Evolutionary conservation across 495 filamentous ascomycete genomes (phyloP).

Genomic region (Staphylotrichum longicolle): DNA sequence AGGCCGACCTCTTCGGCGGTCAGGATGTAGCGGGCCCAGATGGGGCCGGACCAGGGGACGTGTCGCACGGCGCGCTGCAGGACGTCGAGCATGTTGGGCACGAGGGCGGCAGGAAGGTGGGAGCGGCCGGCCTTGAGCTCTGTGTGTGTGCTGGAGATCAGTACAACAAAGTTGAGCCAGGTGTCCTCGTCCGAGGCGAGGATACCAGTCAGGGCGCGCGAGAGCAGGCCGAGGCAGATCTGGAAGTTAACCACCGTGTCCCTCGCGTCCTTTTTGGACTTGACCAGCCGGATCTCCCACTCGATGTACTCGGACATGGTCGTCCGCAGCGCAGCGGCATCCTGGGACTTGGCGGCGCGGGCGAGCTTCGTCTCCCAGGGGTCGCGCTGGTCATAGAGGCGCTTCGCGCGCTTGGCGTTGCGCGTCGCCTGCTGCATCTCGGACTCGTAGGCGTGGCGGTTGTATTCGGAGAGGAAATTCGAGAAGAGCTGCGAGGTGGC

Average conservation of each 20-base stretch:
- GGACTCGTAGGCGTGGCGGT: slow-evolving; percentile 69
- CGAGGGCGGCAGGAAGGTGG: slow-evolving; percentile 32
- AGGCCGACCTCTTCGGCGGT: slow-evolving; percentile 72
- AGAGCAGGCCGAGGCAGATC: slow-evolving; percentile 70
- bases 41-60: slow-evolving; percentile 84
- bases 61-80: slow-evolving; percentile 75
- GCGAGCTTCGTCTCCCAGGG: slow-evolving; percentile 66
- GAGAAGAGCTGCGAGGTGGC: slow-evolving; percentile 81
- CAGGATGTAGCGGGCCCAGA: slow-evolving; percentile 88
- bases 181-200: slow-evolving; percentile 66
- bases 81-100: slow-evolving; percentile 48
- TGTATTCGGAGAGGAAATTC: slow-evolving; percentile 73
- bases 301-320: slow-evolving; percentile 74
- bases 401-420: slow-evolving; percentile 65
- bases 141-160: slow-evolving; percentile 51
- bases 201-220: slow-evolving; percentile 64
- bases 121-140: slow-evolving; percentile 35
- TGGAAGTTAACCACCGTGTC: slow-evolving; percentile 48
- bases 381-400: slow-evolving; percentile 65
- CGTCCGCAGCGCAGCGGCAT: slow-evolving; percentile 55
- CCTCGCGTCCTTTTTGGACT: slow-evolving; percentile 43
- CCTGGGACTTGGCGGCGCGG: slow-evolving; percentile 56
- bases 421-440: slow-evolving; percentile 71
- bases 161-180: slow-evolving; percentile 81
- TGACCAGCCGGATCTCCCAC: slow-evolving; percentile 69